phyloP scores from a whole-genome alignment of 139 green algal species.

The Asterochloris erici region DNA sequence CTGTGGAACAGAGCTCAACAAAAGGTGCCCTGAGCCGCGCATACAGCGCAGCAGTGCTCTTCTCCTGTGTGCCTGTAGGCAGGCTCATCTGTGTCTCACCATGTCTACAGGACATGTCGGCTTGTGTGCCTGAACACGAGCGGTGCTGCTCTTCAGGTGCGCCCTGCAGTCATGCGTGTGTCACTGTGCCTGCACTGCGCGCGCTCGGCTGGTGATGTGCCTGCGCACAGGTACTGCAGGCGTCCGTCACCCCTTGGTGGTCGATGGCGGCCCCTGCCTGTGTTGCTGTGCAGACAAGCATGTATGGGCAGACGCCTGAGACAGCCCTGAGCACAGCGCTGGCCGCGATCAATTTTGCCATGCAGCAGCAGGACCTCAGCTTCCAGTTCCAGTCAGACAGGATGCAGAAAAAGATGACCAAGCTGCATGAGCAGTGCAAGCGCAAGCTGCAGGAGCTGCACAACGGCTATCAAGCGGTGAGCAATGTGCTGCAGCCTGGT shows the following conservation, averaged over 20 bases:
- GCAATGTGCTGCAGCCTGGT: background rate
- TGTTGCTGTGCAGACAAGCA: background rate
- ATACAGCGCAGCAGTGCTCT: background rate
- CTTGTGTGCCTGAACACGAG: background rate
- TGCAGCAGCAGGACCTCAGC: constrained; percentile 42
- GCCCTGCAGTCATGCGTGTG: constrained; percentile 51
- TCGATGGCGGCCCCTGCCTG: background rate
- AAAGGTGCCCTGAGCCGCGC: background rate
- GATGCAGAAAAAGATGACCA: constrained; percentile 47
- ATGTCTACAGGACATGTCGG: background rate
- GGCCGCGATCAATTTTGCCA: constrained; percentile 53
- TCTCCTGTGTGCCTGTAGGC: background rate
- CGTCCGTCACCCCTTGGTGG: background rate
- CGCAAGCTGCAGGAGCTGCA: constrained; percentile 69
- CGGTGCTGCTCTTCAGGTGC: background rate
- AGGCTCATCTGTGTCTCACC: background rate
- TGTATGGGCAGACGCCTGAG: constrained; percentile 58
- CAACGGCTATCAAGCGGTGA: constrained; percentile 48
- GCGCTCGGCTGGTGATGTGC: constrained; percentile 22
- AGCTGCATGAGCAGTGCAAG: constrained; percentile 57
- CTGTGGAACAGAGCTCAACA: background rate
- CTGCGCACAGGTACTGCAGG: background rate
- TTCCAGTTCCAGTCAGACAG: constrained; percentile 15
- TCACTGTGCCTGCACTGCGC: constrained; percentile 34
- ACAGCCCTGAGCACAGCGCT: constrained; percentile 45